Percentiles rank a stretch among this genome's conserved stretches.
phyloP scores from a whole-genome alignment of 225 moss, liverwort and hornwort genomes.

The Pseudisothecium myosuroides region DNA sequence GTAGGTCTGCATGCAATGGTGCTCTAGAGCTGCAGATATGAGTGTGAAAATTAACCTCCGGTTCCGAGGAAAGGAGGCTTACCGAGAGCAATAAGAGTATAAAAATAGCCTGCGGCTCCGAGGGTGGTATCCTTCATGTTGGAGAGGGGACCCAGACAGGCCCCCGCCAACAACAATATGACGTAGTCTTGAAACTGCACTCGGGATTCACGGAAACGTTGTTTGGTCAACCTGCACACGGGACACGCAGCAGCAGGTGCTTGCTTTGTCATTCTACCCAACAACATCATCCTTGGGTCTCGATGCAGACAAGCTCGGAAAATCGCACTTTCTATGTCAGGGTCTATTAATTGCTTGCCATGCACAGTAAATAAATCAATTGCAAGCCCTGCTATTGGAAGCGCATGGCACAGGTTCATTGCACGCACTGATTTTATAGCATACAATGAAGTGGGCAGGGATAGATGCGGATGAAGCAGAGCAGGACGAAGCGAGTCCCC shows the following conservation, averaged over 20 bases:
- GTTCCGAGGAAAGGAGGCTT: not conserved
- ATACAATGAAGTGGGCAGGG: not conserved
- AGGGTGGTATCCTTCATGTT: conserved; percentile 50
- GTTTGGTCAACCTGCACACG: conserved; percentile 47
- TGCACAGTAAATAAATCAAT: not conserved
- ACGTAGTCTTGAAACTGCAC: conserved; percentile 74
- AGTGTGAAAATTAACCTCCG: conserved; percentile 44
- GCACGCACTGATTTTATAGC: not conserved
- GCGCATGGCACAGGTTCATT: not conserved
- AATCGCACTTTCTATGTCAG: not conserved
- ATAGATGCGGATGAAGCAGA: not conserved
- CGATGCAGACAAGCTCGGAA: not conserved
- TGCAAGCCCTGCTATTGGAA: not conserved
- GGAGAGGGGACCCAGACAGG: conserved; percentile 57
- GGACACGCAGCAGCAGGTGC: not conserved
- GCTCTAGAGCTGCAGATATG: not conserved
- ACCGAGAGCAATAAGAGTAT: conserved; percentile 77
- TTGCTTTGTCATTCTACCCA: not conserved
- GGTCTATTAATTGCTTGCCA: not conserved
- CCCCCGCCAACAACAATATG: conserved; percentile 79
- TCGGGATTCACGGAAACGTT: conserved; percentile 77
- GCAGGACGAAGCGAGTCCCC: not conserved
- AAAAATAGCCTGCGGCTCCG: conserved; percentile 56
- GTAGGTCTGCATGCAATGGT: not conserved
- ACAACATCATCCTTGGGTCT: not conserved